Conservation (phyloP, 73 alveolate genomes). For the Tetrahymena malaccensis region DNA sequence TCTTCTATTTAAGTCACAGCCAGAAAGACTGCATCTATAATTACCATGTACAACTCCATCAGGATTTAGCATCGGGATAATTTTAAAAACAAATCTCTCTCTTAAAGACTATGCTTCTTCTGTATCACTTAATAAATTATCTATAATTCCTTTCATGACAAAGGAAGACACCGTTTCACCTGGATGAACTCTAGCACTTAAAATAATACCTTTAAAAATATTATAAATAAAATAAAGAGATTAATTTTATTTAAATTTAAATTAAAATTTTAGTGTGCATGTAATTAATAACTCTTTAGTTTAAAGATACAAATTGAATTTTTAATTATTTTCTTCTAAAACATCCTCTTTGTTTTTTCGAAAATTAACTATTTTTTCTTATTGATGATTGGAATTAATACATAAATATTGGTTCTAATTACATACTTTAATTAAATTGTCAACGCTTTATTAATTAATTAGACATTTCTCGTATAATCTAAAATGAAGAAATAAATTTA, state of each 20-base stretch:
- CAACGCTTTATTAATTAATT: too few relatives aligned
- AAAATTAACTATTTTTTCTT: too few relatives aligned
- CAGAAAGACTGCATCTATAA: conserved; percentile 51
- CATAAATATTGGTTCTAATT: too few relatives aligned
- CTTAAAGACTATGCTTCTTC: conserved; percentile 44
- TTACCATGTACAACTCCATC: conserved; percentile 77
- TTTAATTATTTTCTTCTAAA: too few relatives aligned
- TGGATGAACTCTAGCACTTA: conserved; percentile 26
- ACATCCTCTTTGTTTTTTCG: too few relatives aligned
- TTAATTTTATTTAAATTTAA: too few relatives aligned
- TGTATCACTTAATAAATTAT: conserved; percentile 32
- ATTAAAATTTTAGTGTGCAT: neutral
- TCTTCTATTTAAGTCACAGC: conserved; percentile 64
- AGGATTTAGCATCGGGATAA: conserved; percentile 65
- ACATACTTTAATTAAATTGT: too few relatives aligned
- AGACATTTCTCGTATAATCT: neutral
- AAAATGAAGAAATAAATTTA: neutral
- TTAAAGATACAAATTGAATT: too few relatives aligned
- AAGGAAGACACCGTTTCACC: conserved; percentile 35
- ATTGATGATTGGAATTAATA: too few relatives aligned
- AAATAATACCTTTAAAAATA: conserved; percentile 18
- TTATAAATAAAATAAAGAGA: neutral
- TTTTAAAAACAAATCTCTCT: conserved; percentile 59
- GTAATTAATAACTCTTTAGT: too few relatives aligned
- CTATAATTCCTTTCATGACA: conserved; percentile 21